phyloP scores from a whole-genome alignment of 768 basidiomycete genomes.

The Hygrocybe punicea region DNA sequence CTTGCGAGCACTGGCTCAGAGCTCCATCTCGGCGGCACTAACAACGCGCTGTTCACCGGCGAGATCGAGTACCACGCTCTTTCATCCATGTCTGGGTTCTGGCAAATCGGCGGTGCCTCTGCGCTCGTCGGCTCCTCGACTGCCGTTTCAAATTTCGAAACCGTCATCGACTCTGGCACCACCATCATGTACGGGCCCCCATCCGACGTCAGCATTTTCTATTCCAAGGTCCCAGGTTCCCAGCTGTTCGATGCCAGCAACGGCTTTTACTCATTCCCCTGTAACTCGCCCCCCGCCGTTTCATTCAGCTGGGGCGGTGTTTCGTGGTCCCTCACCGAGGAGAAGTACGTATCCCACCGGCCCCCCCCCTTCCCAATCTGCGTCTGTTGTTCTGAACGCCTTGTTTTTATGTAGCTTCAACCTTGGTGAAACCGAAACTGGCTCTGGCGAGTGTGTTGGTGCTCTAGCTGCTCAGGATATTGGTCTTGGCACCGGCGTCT shows the following conservation, averaged over 20 bases:
- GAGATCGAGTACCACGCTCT: conserved; percentile 40
- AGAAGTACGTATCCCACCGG: conserved; percentile 15
- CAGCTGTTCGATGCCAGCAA: background rate
- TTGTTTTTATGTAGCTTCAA: conserved; percentile 30
- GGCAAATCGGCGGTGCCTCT: conserved; percentile 18
- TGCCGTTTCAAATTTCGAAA: conserved; percentile 25
- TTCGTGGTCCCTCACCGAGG: background rate
- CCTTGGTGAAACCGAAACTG: conserved; percentile 38
- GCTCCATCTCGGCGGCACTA: conserved; percentile 54
- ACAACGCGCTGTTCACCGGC: conserved; percentile 45
- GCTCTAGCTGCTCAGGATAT: conserved; percentile 48
- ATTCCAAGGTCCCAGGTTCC: conserved; percentile 1
- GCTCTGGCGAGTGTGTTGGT: conserved; percentile 46
- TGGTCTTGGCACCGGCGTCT: conserved; percentile 10
- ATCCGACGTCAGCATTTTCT: conserved; percentile 12
- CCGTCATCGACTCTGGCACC: conserved; percentile 40
- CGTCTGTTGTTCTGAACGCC: conserved; percentile 12
- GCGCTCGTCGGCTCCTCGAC: conserved; percentile 9
- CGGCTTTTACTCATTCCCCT: conserved; percentile 8
- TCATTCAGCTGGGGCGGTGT: background rate
- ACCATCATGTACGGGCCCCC: conserved; percentile 33
- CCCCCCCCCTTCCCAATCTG: too few relatives aligned
- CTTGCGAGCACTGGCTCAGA: conserved; percentile 44
- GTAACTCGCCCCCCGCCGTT: conserved; percentile 7
- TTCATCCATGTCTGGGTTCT: conserved; percentile 29